A percentile compares a stretch with the other conserved stretches of the same genome.
Conservation (phyloP, 2,329 filamentous ascomycete genomes). For the Shiraia sp. region DNA sequence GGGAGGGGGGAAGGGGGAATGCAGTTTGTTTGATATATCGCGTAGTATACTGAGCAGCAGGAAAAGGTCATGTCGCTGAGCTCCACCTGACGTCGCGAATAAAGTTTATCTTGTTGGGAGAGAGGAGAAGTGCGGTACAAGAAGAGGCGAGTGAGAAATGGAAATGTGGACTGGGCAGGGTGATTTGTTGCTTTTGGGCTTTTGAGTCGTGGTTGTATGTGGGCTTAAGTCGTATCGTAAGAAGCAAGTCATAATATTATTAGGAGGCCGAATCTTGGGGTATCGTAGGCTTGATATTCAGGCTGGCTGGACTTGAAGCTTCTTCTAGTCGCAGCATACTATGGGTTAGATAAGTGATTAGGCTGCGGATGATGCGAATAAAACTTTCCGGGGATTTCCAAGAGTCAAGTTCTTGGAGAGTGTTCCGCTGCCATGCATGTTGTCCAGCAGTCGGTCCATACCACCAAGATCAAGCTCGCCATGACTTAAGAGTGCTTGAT, state of each 20-base stretch:
- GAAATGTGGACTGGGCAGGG: not conserved
- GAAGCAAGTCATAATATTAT: no score
- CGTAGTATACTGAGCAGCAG: constrained; percentile 59
- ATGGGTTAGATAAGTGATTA: constrained; percentile 10
- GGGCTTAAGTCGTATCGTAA: not conserved
- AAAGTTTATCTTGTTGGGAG: constrained; percentile 2
- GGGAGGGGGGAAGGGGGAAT: constrained; percentile 28
- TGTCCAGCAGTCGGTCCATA: constrained; percentile 51
- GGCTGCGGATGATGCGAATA: constrained; percentile 39
- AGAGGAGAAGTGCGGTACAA: not conserved
- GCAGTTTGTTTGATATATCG: constrained; percentile 50
- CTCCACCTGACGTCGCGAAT: constrained; percentile 57
- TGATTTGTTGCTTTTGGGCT: not conserved
- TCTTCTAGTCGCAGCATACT: not conserved
- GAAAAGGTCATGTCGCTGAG: constrained; percentile 56
- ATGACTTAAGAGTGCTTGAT: constrained; percentile 49
- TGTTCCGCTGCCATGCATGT: constrained; percentile 34
- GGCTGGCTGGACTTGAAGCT: not conserved
- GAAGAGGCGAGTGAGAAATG: not conserved
- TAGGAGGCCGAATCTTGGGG: no score
- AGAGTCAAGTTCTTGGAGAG: constrained; percentile 28
- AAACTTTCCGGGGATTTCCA: constrained; percentile 39
- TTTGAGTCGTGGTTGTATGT: not conserved
- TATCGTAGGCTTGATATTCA: not conserved
- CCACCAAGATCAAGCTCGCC: constrained; percentile 54